Base-by-base conservation (phyloP, 140 eudicot genomes). In the Cichorium intybus region DNA sequence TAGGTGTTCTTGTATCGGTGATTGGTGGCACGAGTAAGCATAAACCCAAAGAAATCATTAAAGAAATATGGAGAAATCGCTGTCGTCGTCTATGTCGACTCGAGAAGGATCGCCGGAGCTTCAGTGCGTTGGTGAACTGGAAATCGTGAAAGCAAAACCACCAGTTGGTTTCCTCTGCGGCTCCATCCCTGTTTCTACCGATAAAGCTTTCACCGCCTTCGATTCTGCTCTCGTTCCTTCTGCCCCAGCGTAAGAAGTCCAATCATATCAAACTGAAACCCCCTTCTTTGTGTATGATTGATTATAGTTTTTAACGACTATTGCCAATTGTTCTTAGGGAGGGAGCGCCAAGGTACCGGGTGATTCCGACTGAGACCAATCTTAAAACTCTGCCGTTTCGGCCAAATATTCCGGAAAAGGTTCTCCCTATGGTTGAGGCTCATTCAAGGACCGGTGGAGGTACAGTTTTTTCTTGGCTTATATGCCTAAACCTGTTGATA, bases 321-420 rank as follows among this genome's bases (percentile, higher is more conserved):
- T 56, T 57, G 24, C 47, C 7, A 1, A 18, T 53, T 77, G 23
- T 56, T 54, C 10, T 51, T 47, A 87, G 98, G 73, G 95, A 80
- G 60, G 82, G 72, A 49, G 95, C 95, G 21, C 95, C 96, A 34
- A 81, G 85, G 80, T 92, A 92, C 70, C 76, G 86, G 56, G 79
- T 88, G 81, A 84, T 92, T 68, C 96, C 96, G 12, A 80, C 91
- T 20, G 96, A 85, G 77, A 92, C 96, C 33, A 95, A 92, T 75
- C 93, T 92, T 34, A 85, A 88, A 66, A 76, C 76, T 31, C 87
- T 82, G 5, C 93, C 96, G 18, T 66, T 75, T 70, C 80, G 78
- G 35, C 74, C 87, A 1, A 82, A 83, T 71, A 67, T 80, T 24
- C 87, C 87, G 4, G 83, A 85, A 1, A 77, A 67, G 67, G 84